Evolutionary conservation across 2,329 filamentous ascomycete species (phyloP), one percentile per base, ranked within the genome.

Genomic region (Diaporthe caulivora): DNA sequence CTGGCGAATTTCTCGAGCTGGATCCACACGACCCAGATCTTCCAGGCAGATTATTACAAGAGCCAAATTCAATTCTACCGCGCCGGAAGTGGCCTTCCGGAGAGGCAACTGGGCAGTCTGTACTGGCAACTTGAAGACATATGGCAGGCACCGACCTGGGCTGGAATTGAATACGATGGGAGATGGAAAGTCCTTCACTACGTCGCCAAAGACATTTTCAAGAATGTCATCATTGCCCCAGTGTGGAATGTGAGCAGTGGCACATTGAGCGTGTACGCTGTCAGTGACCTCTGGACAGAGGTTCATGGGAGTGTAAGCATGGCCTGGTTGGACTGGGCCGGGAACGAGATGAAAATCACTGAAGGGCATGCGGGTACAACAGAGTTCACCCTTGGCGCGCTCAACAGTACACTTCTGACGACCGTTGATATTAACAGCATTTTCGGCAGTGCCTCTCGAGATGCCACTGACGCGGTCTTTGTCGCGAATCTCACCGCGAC

Each of bases 81-180:
- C 7, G 83, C 87, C 7, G 90, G 90, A 0, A 89, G 87, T 51
- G 90, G 89, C 0, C 78, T 86, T 76, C 87, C 86, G 0, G 87
- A 92, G 74, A 84, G 89, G 0, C 89, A 92, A 76, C 83, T 92
- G 2, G 90, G 90, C 0, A 86, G 85, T 15, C 78, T 92, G 7
- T 92, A 92, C 79, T 92, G 90, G 91, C 90, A 92, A 77, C 82
- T 92, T 1, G 89, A 92, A 76, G 90, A 92, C 77, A 87, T 91
- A 73, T 91, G 89, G 89, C 89, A 90, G 76, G 90, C 89, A 1
- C 90, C 90, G 0, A 91, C 89, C 0, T 92, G 90, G 90, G 88
- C 90, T 0, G 87, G 89, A 0, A 88, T 92, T 44, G 90, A 92
- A 78, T 91, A 91, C 74, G 87, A 88, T 65, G 90, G 90, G 0